Conservation (phyloP, 2,329 filamentous ascomycete genomes). For the Mycocentrospora acerina region DNA sequence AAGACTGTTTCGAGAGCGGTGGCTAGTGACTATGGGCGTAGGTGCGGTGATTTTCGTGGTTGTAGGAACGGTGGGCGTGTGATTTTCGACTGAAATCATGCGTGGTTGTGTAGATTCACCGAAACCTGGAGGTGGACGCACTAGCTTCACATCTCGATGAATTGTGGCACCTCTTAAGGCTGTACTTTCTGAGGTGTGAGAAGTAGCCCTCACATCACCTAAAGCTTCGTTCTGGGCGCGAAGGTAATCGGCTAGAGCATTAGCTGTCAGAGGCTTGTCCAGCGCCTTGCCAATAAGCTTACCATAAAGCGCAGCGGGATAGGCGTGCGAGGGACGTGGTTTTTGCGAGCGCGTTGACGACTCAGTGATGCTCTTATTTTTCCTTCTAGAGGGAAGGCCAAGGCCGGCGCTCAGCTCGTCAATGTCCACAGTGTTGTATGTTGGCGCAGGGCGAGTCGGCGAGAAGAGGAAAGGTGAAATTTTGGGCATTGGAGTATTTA, state of each 20-base stretch:
- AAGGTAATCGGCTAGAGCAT: slow-evolving; percentile 18
- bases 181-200: not conserved
- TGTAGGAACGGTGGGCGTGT: not conserved
- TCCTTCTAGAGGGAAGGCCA: slow-evolving; percentile 11
- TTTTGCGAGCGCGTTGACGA: slow-evolving; percentile 3
- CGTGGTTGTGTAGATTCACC: slow-evolving; percentile 3
- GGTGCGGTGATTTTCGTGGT: no score
- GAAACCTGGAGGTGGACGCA: slow-evolving; percentile 15
- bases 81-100: slow-evolving; percentile 6
- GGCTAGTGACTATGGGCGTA: not conserved
- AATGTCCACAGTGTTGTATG: slow-evolving; percentile 9
- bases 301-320: slow-evolving; percentile 11
- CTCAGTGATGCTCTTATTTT: not conserved
- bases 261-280: slow-evolving; percentile 22
- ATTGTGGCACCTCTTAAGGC: not conserved
- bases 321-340: slow-evolving; percentile 2
- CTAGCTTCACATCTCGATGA: slow-evolving; percentile 3
- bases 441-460: not conserved
- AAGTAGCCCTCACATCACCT: not conserved
- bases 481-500: not conserved
- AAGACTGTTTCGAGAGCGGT: slow-evolving; percentile 5
- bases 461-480: slow-evolving; percentile 1
- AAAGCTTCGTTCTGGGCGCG: slow-evolving; percentile 1
- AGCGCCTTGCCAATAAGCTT: slow-evolving; percentile 24
- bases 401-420: slow-evolving; percentile 19